These are phyloP conservation scores for Platanus orientalis DNA, from an alignment of 164 flowering plant species.

Conservation along the genomic window DNA sequence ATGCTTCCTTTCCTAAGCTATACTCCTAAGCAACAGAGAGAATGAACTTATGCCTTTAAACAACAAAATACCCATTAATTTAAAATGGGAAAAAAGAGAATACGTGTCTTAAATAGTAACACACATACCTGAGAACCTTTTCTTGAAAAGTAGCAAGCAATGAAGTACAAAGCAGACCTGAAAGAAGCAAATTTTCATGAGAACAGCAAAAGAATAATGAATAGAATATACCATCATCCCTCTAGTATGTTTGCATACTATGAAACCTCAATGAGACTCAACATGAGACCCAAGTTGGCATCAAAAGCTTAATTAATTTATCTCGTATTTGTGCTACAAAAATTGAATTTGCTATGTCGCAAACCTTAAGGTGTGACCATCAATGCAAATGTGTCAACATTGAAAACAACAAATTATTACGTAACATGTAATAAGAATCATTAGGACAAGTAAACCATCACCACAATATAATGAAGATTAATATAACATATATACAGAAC, in stretches of 20 bases:
- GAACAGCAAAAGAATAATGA: conserved; percentile 8
- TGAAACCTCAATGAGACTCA: background rate
- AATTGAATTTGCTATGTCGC: too few species aligned
- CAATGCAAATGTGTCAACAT: too few species aligned
- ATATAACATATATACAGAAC: too few species aligned
- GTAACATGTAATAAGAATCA: too few species aligned
- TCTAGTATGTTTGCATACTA: background rate
- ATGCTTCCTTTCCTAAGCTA: background rate
- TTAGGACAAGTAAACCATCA: too few species aligned
- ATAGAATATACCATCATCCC: background rate
- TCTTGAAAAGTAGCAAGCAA: conserved; percentile 75
- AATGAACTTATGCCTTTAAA: too few species aligned
- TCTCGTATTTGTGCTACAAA: too few species aligned
- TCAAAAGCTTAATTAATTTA: background rate
- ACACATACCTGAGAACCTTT: conserved; percentile 73
- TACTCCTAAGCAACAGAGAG: too few species aligned
- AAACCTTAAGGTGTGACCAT: too few species aligned
- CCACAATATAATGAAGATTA: too few species aligned
- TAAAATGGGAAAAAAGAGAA: background rate
- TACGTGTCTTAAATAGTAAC: background rate
- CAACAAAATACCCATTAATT: too few species aligned
- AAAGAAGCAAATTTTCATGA: conserved; percentile 8
- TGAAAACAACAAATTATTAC: too few species aligned
- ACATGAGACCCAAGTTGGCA: background rate
- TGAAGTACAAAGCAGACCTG: conserved; percentile 84